Conservation (phyloP, 257 asterid species). For the Przewalskia tangutica region DNA sequence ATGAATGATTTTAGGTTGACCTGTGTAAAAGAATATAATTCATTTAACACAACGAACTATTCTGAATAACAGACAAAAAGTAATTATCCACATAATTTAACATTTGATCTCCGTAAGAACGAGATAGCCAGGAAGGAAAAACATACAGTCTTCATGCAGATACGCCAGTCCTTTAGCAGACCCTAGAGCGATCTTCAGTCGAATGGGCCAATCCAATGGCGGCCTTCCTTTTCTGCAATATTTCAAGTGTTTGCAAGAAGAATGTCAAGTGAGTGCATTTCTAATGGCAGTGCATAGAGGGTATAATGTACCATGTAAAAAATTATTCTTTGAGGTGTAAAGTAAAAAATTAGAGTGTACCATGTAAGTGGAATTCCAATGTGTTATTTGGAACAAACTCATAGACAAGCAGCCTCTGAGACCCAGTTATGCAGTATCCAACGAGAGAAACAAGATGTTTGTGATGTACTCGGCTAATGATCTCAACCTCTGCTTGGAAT, state of each 20-base stretch:
- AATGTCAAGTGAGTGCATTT: neutral
- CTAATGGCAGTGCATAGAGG: neutral
- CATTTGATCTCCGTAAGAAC: neutral
- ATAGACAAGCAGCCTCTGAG: constrained; percentile 64
- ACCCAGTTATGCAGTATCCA: constrained; percentile 74
- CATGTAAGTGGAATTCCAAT: constrained; percentile 73
- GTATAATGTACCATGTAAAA: too few relatives aligned
- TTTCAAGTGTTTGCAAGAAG: neutral
- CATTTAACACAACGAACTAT: neutral
- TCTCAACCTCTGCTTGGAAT: constrained; percentile 91
- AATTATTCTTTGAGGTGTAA: neutral
- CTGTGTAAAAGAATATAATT: constrained; percentile 20
- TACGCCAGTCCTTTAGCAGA: constrained; percentile 48
- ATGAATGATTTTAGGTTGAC: constrained; percentile 87
- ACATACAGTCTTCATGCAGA: constrained; percentile 43
- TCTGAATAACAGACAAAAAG: neutral
- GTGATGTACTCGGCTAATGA: constrained; percentile 90
- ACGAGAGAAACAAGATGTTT: constrained; percentile 86
- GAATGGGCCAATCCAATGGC: constrained; percentile 24
- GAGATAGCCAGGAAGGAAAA: neutral
- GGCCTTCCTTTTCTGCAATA: constrained; percentile 33
- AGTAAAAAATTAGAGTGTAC: constrained; percentile 19
- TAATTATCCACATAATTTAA: neutral
- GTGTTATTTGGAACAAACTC: constrained; percentile 78
- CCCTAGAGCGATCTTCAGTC: constrained; percentile 40